phyloP scores from a whole-genome alignment of 106 monocot genomes.

The Posidonia australis region DNA sequence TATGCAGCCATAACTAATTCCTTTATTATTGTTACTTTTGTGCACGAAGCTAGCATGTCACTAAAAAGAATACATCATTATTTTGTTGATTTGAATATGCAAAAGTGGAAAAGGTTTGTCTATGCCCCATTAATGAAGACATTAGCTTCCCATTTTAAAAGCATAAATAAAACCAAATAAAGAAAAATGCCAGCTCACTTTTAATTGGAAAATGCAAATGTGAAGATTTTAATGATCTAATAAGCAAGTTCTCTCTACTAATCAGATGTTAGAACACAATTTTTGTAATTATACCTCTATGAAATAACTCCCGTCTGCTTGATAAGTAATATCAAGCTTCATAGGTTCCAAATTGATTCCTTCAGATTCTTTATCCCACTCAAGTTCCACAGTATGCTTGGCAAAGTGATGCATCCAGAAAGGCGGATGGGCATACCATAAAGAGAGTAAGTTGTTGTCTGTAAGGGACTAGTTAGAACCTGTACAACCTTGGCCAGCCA shows the following conservation, averaged over 20 bases:
- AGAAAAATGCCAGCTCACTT: not conserved
- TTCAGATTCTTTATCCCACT: slow-evolving; percentile 68
- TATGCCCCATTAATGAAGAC: no score
- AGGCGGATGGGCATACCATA: slow-evolving; percentile 84
- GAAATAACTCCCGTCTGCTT: slow-evolving; percentile 53
- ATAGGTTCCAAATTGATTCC: slow-evolving; percentile 31
- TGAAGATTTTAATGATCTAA: not conserved
- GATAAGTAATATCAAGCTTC: slow-evolving; percentile 42
- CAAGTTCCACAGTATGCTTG: slow-evolving; percentile 57
- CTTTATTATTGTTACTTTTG: no score
- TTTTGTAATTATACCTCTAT: slow-evolving; percentile 42
- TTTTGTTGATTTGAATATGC: no score
- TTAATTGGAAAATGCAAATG: not conserved
- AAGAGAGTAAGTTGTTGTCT: slow-evolving; percentile 47
- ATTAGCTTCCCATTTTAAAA: no score
- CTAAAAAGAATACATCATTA: no score
- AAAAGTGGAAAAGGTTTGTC: no score
- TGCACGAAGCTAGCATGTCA: no score
- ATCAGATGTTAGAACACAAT: not conserved
- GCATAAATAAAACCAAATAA: no score
- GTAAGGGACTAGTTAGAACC: slow-evolving; percentile 5
- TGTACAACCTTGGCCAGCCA: not conserved
- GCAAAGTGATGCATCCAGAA: slow-evolving; percentile 92
- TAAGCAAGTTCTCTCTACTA: not conserved
- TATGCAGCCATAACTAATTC: no score